Conservation (phyloP, 768 basidiomycete genomes). For the Lactarius deliciosus region DNA sequence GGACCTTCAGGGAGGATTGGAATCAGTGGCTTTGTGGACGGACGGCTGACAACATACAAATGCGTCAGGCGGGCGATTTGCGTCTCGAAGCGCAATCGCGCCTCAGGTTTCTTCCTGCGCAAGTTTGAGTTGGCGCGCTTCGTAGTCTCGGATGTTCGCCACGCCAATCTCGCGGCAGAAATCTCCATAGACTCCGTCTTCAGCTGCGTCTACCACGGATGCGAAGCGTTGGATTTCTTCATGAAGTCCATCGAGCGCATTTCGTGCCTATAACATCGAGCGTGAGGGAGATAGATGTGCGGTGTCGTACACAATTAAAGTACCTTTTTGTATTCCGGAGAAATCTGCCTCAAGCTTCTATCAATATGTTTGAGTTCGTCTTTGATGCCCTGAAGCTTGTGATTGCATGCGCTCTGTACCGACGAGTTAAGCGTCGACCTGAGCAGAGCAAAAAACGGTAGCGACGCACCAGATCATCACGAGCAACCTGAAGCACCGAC, state of each 20-base stretch:
- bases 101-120: conserved; percentile 88
- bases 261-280: conserved; percentile 47
- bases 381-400: conserved; percentile 73
- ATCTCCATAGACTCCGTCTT: conserved; percentile 69
- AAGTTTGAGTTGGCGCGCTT: conserved; percentile 84
- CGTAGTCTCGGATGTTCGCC: conserved; percentile 85
- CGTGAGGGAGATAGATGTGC: not conserved
- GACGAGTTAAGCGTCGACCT: not conserved
- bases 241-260: conserved; percentile 51
- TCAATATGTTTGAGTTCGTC: conserved; percentile 84
- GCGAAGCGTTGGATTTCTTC: conserved; percentile 55
- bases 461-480: conserved; percentile 70
- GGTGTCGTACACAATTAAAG: not conserved
- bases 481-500: conserved; percentile 66
- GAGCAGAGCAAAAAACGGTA: conserved; percentile 4
- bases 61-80: conserved; percentile 85
- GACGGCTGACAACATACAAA: conserved; percentile 53
- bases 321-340: conserved; percentile 75
- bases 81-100: conserved; percentile 75
- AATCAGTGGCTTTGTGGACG: conserved; percentile 6
- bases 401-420: conserved; percentile 67
- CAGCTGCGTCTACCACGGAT: conserved; percentile 66
- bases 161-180: conserved; percentile 85
- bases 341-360: conserved; percentile 60
- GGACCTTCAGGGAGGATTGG: conserved; percentile 46